Evolutionary conservation across 257 asterid species (phyloP), one percentile per base, ranked within the genome.

Genomic region (Solanum pimpinellifolium): DNA sequence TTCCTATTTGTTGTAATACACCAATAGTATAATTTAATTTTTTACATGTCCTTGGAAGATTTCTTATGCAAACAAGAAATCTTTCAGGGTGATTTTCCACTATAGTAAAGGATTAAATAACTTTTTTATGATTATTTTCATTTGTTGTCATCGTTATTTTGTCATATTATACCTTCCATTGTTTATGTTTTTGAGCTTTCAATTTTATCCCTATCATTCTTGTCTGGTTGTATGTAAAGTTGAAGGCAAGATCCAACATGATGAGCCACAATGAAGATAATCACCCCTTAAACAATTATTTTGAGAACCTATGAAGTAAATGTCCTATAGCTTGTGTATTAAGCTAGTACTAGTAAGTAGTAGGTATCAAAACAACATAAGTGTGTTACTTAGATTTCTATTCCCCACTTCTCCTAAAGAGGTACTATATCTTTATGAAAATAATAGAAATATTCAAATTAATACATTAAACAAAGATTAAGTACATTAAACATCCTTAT

Each of bases 201-300:
- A 31, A 66, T 72, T 52, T 81, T 62, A 84, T 23, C 66, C 66
- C 66, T 72, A 16, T 25, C 65, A 46, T 46, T 80, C 89, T 87
- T 87, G 89, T 87, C 89, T 41, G 25, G 37, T 72, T 86, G 85
- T 46, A 27, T 59, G 59, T 81, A 86, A 88, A 88, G 33, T 70
- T 41, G 42, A 37, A 60, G 89, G 78, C 87, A 88, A 81, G 90
- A 88, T 88, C 89, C 31, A 86, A 73, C 89, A 82, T 23, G 39
- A 37, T 37, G 39, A 37, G 39, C 39, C 39, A 37, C 39, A 37
- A 37, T 37, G 60, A 59, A 88, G 80, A 70, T 73, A 88, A 83
- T 84, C 42, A 78, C 18, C 59, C 82, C 83, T 42, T 74, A 74
- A 76, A 76, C 62, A 76, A 76, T 76, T n/a, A 76, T 76, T 76